Evolutionary conservation across 139 green algal species (phyloP), one percentile per base, ranked within the genome.

Genomic region (Closterium sp.): DNA sequence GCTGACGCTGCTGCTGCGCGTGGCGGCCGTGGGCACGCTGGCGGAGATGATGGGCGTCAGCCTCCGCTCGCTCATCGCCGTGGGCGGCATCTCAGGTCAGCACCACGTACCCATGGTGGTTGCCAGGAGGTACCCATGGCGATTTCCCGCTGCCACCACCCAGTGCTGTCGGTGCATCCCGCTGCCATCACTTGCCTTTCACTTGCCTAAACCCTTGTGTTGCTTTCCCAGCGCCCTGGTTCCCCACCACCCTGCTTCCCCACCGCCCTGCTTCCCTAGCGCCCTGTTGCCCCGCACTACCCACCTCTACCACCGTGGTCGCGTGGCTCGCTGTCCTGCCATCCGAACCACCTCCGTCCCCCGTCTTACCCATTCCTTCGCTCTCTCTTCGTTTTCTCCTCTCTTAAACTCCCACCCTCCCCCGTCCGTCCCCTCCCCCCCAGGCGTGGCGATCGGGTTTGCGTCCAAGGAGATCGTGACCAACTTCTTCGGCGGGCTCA

Each of bases 401-500:
- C n/a, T n/a, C 34, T 6, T 4, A 30, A 38, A 32, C 34, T 76
- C 25, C 28, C 85, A 76, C 28, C 8, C 31, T 28, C 23, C 34
- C 34, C 6, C 5, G 5, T 38, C 31, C 28, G 4, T 89, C 34
- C 34, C 4, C 34, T 5, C 7, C 4, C 85, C 23, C 4, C 35
- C 85, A 92, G 85, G 86, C 64, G 28, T 93, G 28, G 91, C 91
- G 19, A 88, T 93, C 33, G 87, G 91, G 16, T 32, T 93, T 33
- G 87, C 87, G 28, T 89, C 91, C 36, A 92, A 92, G 87, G 91
- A 93, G 33, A 55, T 93, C 16, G 76, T 93, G 36, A 84, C 76
- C 34, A 93, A 93, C 91, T 92, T 92, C 33, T 93, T 93, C 76
- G 91, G 87, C 6, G 87, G 91, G 3, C 33, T 89, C 34, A 38